Evolutionary conservation across 164 flowering plant species (phyloP).

Genomic region (Dillenia turbinata): DNA sequence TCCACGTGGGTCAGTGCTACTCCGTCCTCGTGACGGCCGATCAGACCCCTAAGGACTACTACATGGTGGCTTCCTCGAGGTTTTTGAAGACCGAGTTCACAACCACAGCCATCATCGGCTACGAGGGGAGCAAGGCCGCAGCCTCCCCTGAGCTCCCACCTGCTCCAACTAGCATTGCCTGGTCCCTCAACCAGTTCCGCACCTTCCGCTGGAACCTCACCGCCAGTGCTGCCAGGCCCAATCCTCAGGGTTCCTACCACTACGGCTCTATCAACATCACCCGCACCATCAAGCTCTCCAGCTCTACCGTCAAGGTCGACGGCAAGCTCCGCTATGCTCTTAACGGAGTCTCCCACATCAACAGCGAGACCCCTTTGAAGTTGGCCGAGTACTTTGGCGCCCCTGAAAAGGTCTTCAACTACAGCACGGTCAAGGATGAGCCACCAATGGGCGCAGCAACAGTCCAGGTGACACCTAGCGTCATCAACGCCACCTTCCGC

Average conservation of each 20-base stretch:
- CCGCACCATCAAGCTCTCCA: constrained; percentile 52
- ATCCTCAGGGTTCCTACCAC: constrained; percentile 74
- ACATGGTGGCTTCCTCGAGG: constrained; percentile 49
- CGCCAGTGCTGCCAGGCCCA: constrained; percentile 66
- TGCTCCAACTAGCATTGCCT: constrained; percentile 41
- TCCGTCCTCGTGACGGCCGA: constrained; percentile 42
- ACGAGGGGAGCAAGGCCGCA: constrained; percentile 25
- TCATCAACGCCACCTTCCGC: constrained; percentile 39
- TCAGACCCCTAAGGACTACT: constrained; percentile 45
- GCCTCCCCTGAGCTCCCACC: constrained; percentile 34
- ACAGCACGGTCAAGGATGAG: constrained; percentile 30
- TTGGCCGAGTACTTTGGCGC: constrained; percentile 50
- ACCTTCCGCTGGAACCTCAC: constrained; percentile 64
- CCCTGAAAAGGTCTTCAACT: constrained; percentile 39
- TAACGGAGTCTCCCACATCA: constrained; percentile 51
- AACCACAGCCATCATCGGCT: constrained; percentile 36
- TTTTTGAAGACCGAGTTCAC: constrained; percentile 29
- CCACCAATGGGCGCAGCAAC: constrained; percentile 15
- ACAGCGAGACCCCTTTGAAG: constrained; percentile 47
- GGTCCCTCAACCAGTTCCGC: constrained; percentile 67
- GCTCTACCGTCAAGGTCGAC: constrained; percentile 18
- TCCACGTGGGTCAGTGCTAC: constrained; percentile 59
- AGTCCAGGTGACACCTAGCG: constrained; percentile 26
- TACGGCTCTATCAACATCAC: constrained; percentile 59
- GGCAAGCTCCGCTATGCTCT: constrained; percentile 53